Evolutionary conservation across 495 filamentous ascomycete genomes (phyloP), one percentile per base, ranked within the genome.

Genomic region (Endocarpon pusillum): DNA sequence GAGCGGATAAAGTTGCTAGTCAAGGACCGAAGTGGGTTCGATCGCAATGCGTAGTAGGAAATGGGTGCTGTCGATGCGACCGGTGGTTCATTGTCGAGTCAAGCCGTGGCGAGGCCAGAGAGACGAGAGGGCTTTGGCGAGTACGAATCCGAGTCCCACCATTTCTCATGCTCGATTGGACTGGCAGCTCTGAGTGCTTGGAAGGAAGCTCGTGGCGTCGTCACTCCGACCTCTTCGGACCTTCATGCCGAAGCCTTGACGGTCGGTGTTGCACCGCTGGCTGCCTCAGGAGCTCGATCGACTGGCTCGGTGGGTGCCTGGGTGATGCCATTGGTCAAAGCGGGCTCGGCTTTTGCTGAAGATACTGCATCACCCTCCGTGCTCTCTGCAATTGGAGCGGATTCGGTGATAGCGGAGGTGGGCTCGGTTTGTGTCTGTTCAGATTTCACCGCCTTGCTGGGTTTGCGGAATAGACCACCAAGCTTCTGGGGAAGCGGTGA

Each of bases 381-480:
- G 15, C 46, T 45, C 38, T 42, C 41, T 19, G 55, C 48, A 26
- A 22, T 43, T n/a, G 57, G 28, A 48, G 61, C 54, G 41, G 46
- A 32, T 43, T 58, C 52, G 23, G 51, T 32, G 38, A 57, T 51
- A 30, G 45, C 46, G 34, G 53, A 45, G 23, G 48, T 31, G 21
- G 45, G 39, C 32, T 44, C 35, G 34, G 54, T 44, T 47, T 58
- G 53, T 41, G 55, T 51, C 24, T 41, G 33, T 43, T 57, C 54
- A 18, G 55, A 47, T 57, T 63, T 65, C 38, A 59, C 58, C 33
- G 63, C 65, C 52, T 66, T 65, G 61, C 61, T 67, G 40, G 63
- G 55, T 55, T 63, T 67, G 44, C 67, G 67, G 56, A 70, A 69
- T 23, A 71, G 56, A 44, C 59, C 60, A 29, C 64, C 64, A 17